A percentile compares a stretch with the other conserved stretches of the same genome.
These are phyloP conservation scores for Irpex rosettiformis DNA, from an alignment of 1,284 basidiomycete genomes.

Conservation along the genomic window DNA sequence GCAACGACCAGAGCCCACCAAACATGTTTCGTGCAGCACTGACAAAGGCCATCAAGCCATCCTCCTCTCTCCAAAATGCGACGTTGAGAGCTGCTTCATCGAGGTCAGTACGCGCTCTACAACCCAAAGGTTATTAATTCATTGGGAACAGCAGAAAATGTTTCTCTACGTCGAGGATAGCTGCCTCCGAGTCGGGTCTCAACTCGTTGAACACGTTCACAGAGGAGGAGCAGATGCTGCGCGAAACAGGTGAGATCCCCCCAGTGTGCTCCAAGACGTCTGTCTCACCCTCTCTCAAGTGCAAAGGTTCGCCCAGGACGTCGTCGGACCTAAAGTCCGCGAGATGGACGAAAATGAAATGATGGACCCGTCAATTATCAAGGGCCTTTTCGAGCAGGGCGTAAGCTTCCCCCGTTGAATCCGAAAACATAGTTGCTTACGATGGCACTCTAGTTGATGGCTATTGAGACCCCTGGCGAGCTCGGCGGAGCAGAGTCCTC, in stretches of 20 bases:
- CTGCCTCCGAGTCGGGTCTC: constrained; percentile 24
- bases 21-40: background rate
- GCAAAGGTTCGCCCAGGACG: constrained; percentile 83
- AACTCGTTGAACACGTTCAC: constrained; percentile 79
- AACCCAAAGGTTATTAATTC: background rate
- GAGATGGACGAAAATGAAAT: constrained; percentile 98
- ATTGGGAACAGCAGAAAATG: background rate
- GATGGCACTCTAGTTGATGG: constrained; percentile 78
- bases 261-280: background rate
- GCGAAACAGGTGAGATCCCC: constrained; percentile 74
- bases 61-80: background rate
- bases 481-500: constrained; percentile 88
- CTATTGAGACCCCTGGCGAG: constrained; percentile 87
- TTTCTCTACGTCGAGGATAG: constrained; percentile 12
- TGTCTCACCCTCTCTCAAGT: constrained; percentile 42
- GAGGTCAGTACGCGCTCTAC: background rate
- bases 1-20: background rate
- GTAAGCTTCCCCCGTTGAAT: constrained; percentile 43
- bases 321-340: constrained; percentile 86
- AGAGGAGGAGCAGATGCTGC: constrained; percentile 89
- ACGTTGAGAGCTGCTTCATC: background rate
- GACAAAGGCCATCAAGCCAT: background rate
- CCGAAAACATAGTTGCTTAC: background rate
- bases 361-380: constrained; percentile 90
- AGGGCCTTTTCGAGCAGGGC: constrained; percentile 93